Conservation (phyloP, 129 eudicot species). For the Tanacetum coccineum region DNA sequence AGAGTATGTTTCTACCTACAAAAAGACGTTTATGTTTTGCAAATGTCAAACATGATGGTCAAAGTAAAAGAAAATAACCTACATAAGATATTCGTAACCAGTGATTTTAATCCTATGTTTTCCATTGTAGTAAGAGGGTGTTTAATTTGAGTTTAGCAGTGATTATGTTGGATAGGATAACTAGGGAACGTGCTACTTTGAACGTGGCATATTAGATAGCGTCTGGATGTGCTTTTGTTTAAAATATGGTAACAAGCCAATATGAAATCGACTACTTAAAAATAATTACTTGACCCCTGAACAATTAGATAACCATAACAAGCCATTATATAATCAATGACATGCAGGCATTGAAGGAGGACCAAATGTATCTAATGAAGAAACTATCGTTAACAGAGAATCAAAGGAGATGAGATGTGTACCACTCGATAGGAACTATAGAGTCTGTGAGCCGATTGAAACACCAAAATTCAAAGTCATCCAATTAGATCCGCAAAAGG, state of each 20-base stretch:
- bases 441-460: slow-evolving; percentile 29
- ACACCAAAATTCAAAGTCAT: slow-evolving; percentile 22
- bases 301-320: neutral
- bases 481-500: slow-evolving; percentile 38
- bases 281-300: no score
- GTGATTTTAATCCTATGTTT: neutral
- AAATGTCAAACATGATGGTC: no score
- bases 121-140: neutral
- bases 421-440: slow-evolving; percentile 21
- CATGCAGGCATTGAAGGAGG: slow-evolving; percentile 36
- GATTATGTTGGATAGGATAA: no score
- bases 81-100: no score
- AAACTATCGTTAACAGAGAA: slow-evolving; percentile 20
- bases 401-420: slow-evolving; percentile 28
- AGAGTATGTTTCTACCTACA: slow-evolving; percentile 22
- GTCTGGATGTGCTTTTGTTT: no score
- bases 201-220: no score
- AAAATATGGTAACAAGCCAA: no score
- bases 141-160: no score
- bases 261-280: no score
- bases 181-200: no score
- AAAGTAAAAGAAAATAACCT: no score
- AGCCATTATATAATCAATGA: neutral
- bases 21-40: no score
- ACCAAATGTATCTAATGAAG: slow-evolving; percentile 21